Percentiles rank a stretch among this genome's conserved stretches.
Conservation (phyloP, 1,139 yeast genomes). For the Entelexis sorbosivorans region DNA sequence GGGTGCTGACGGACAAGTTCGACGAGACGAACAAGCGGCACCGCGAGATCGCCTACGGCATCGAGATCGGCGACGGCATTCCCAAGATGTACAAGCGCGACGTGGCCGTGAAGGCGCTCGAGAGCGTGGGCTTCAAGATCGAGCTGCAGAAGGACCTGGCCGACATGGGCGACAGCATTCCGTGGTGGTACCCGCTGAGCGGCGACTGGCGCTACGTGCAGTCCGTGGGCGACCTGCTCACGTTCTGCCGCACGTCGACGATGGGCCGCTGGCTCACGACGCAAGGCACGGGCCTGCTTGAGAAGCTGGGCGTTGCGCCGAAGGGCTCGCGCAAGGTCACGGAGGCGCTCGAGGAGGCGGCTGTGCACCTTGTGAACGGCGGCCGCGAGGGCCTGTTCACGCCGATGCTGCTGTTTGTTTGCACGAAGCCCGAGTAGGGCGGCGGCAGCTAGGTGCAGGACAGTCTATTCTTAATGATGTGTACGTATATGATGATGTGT, state of each 20-base stretch:
- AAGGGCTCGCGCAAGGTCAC: slow-evolving; percentile 88
- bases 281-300: slow-evolving; percentile 66
- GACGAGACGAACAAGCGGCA: slow-evolving; percentile 82
- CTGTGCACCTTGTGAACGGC: slow-evolving; percentile 87
- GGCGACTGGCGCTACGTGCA: slow-evolving; percentile 90
- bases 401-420: slow-evolving; percentile 91
- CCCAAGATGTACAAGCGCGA: slow-evolving; percentile 86
- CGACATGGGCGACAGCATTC: slow-evolving; percentile 67
- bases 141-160: slow-evolving; percentile 73
- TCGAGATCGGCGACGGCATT: slow-evolving; percentile 96
- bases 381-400: slow-evolving; percentile 82
- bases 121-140: slow-evolving; percentile 78
- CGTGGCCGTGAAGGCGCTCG: slow-evolving; percentile 81
- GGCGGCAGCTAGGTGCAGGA: too few relatives aligned
- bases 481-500: too few relatives aligned
- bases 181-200: slow-evolving; percentile 96
- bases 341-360: slow-evolving; percentile 90
- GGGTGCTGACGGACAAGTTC: slow-evolving; percentile 95
- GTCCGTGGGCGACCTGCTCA: slow-evolving; percentile 61
- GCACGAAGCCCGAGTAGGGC: slow-evolving; percentile 51
- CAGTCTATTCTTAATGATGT: too few relatives aligned
- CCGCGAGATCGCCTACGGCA: slow-evolving; percentile 92
- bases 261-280: slow-evolving; percentile 82
- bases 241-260: slow-evolving; percentile 80
- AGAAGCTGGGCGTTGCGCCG: slow-evolving; percentile 80